A percentile compares a stretch with the other conserved stretches of the same genome.
Evolutionary conservation across 176 grass and related monocot genomes (phyloP).

Genomic region (Zea luxurians): DNA sequence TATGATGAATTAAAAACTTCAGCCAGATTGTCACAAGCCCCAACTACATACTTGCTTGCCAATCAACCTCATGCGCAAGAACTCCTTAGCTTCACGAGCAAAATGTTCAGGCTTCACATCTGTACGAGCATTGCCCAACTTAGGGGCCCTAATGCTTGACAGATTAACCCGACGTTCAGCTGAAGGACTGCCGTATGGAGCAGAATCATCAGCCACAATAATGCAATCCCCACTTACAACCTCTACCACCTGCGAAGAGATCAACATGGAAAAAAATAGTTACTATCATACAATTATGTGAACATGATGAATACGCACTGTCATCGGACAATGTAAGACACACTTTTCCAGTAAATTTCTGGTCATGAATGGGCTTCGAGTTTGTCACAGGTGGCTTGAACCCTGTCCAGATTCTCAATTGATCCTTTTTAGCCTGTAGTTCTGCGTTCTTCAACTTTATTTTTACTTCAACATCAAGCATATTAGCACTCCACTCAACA

Average conservation of each 20-base stretch:
- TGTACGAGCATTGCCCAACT: slow-evolving; percentile 73
- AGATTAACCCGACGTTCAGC: slow-evolving; percentile 88
- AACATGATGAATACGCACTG: slow-evolving; percentile 14
- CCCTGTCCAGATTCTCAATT: slow-evolving; percentile 80
- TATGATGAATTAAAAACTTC: slow-evolving; percentile 15
- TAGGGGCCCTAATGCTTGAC: slow-evolving; percentile 91
- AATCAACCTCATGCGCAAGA: slow-evolving; percentile 85
- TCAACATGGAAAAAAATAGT: slow-evolving; percentile 19
- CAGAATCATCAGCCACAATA: slow-evolving; percentile 83
- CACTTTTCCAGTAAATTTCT: slow-evolving; percentile 95
- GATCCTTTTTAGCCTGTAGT: slow-evolving; percentile 91
- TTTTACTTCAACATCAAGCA: slow-evolving; percentile 95
- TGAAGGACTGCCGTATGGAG: slow-evolving; percentile 71
- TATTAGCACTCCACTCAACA: slow-evolving; percentile 97
- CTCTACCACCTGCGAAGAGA: slow-evolving; percentile 82
- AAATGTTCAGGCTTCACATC: slow-evolving; percentile 64
- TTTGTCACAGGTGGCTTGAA: slow-evolving; percentile 84
- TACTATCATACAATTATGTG: not conserved
- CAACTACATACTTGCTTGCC: slow-evolving; percentile 69
- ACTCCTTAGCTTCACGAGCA: slow-evolving; percentile 92
- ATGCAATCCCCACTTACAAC: slow-evolving; percentile 96
- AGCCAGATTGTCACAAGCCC: not conserved
- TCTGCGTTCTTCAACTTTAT: slow-evolving; percentile 81
- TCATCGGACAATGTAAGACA: slow-evolving; percentile 3
- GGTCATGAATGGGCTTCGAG: slow-evolving; percentile 86